Base-by-base conservation (phyloP, 805 yeast species). In the Sungouiella thailandica region DNA sequence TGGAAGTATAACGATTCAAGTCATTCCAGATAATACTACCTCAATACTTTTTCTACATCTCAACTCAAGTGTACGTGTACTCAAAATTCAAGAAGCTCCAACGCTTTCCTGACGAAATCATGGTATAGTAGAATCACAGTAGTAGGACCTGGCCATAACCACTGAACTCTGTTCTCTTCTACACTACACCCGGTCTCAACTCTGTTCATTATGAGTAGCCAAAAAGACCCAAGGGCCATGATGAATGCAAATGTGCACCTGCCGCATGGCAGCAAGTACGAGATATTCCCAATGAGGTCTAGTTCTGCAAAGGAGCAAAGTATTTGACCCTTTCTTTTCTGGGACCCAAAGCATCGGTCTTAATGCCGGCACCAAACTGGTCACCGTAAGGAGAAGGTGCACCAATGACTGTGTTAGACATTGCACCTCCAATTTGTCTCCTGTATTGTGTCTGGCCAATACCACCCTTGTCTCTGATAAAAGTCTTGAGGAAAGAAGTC, bases 321-420 rank as follows among this genome's bases (percentile, higher is more conserved):
- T 55, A 52, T 44, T 57, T 55, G 41, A 57, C 43, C 47, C 65
- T 55, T 50, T 66, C 70, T 46, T 47, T 64, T 62, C 72, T 65
- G 30, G 72, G 72, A 13, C 72, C 72, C 50, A 67, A 62, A 40
- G 53, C 47, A 46, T 53, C 58, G 24, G 66, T 60, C 49, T 62
- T 64, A 32, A 67, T 65, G 43, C 72, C 70, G 24, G 65, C 63
- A 32, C 72, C 72, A 43, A 56, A 65, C 47, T 65, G 68, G 37
- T 49, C 40, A 16, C 68, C 69, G 35, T 28, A 48, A 7, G 69
- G 57, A n/a, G 71, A 63, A 41, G 63, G 70, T 6, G 67, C 48
- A 16, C 64, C 65, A 36, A 66, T 65, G 38, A 62, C 50, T 25
- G 47, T 57, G 25, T 55, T 52, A 13, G 68, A 57, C 23, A 51